A percentile compares a stretch with the other conserved stretches of the same genome.
These are phyloP conservation scores for Ascochyta lentis DNA, from an alignment of 2,329 filamentous ascomycete genomes.

Conservation along the genomic window DNA sequence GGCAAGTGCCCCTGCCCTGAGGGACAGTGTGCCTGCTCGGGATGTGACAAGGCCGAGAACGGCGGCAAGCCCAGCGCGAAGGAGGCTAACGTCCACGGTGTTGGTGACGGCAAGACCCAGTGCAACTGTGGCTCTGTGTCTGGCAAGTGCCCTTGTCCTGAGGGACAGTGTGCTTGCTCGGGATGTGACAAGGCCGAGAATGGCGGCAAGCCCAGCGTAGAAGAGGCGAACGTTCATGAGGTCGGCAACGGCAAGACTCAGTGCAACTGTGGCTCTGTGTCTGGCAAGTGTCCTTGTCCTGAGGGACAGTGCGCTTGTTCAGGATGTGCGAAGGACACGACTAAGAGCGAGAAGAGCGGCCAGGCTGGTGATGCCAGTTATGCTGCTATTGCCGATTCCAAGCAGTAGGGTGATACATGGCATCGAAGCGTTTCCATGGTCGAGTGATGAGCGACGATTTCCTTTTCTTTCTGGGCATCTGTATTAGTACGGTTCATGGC, in stretches of 20 bases:
- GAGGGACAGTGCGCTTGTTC: slow-evolving; percentile 56
- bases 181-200: slow-evolving; percentile 52
- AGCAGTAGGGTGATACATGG: slow-evolving; percentile 2
- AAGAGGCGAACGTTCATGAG: slow-evolving; percentile 51
- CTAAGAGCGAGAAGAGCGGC: slow-evolving; percentile 23
- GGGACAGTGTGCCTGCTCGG: slow-evolving; percentile 56
- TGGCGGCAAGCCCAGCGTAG: slow-evolving; percentile 28
- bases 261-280: slow-evolving; percentile 56
- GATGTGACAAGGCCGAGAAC: slow-evolving; percentile 52
- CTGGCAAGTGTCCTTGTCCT: slow-evolving; percentile 54
- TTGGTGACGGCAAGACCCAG: slow-evolving; percentile 52
- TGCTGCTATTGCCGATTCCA: slow-evolving; percentile 21
- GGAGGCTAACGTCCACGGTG: slow-evolving; percentile 51
- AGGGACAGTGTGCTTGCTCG: slow-evolving; percentile 56
- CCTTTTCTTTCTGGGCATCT: slow-evolving; percentile 2
- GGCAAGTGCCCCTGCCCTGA: slow-evolving; percentile 55
- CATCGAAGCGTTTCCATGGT: background rate
- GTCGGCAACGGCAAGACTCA: slow-evolving; percentile 52
- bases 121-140: slow-evolving; percentile 57
- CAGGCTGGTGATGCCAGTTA: slow-evolving; percentile 11
- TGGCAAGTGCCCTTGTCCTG: slow-evolving; percentile 54
- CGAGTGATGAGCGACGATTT: slow-evolving; percentile 10
- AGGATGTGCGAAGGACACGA: slow-evolving; percentile 52
- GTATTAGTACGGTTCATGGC: background rate
- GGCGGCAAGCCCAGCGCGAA: slow-evolving; percentile 31